phyloP scores from a whole-genome alignment of 257 asterid species.

The Gentiana dahurica region DNA sequence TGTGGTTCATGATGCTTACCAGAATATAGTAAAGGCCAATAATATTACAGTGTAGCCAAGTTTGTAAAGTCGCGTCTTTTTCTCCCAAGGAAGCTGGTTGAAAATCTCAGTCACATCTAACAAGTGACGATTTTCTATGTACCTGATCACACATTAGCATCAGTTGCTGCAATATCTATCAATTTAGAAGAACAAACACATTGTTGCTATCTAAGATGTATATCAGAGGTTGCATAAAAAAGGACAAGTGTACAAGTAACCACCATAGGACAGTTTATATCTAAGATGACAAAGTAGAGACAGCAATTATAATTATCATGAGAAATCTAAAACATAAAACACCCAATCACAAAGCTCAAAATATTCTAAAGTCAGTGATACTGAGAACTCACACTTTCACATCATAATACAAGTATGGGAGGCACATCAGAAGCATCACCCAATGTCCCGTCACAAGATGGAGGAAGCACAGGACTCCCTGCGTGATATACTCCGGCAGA shows the following conservation, averaged over 20 bases:
- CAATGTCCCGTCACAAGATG: conserved; percentile 79
- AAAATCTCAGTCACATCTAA: conserved; percentile 89
- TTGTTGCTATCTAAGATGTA: too few relatives aligned
- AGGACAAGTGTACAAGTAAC: too few relatives aligned
- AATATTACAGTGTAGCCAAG: conserved; percentile 50
- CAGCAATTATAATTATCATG: too few relatives aligned
- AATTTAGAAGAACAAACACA: too few relatives aligned
- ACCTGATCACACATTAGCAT: conserved; percentile 32
- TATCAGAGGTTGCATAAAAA: too few relatives aligned
- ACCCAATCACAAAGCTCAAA: not conserved
- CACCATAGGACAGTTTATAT: too few relatives aligned
- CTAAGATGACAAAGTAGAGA: too few relatives aligned
- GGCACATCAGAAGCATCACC: conserved; percentile 62
- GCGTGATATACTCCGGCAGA: conserved; percentile 55
- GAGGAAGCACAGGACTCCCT: conserved; percentile 59
- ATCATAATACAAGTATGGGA: conserved; percentile 60
- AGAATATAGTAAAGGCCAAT: conserved; percentile 45
- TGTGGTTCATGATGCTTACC: conserved; percentile 23
- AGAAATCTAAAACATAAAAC: too few relatives aligned
- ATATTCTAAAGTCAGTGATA: not conserved
- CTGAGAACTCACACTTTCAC: conserved; percentile 40
- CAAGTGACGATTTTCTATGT: conserved; percentile 38
- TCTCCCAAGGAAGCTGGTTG: conserved; percentile 63
- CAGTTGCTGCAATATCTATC: conserved; percentile 2
- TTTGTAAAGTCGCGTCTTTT: conserved; percentile 56